Evolutionary conservation across 2,329 filamentous ascomycete species (phyloP), one percentile per base, ranked within the genome.

Genomic region (Daldinia sp.): DNA sequence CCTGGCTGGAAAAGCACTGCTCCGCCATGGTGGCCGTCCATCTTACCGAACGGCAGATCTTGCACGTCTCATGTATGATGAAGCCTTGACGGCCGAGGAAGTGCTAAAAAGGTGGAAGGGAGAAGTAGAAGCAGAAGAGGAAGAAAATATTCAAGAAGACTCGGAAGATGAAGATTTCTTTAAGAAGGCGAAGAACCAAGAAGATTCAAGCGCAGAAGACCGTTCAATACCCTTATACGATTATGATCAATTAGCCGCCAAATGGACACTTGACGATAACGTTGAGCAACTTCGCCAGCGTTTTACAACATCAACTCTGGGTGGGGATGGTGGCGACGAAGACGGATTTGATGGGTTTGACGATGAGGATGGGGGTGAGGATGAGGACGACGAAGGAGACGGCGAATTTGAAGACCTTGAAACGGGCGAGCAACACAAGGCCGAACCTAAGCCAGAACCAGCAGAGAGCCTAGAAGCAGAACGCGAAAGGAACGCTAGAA

Each of bases 381-480:
- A 85, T 63, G 84, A 87, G 15, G 82, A 86, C 35, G 85, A 86
- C 67, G 90, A 92, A 75, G 92, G 90, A 9, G 92, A 94, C 71
- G 92, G 92, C 50, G 91, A 85, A 34, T 96, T 94, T 68, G 89
- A 95, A 74, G 94, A 97, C 78, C 82, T 97, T 17, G 93, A 97
- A 77, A 89, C 90, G 0, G 91, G 88, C 3, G 89, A 93, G 71
- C 82, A 83, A 25, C 81, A 85, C 73, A 79, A 81, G 63, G 68
- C 76, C 1, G 74, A 81, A 7, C 79, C 80, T 35, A 77, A 79
- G 58, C 73, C 77, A 1, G 77, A 79, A 57, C 73, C 77, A 1
- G 77, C 77, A 10, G 78, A 81, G n/a, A 81, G 78, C 48, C 83
- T 98, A n/a, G 93, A 94, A 65, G 91, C 89, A 3, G 95, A 99